A percentile compares a stretch with the other conserved stretches of the same genome.
Evolutionary conservation across 2,329 filamentous ascomycete genomes (phyloP).

Genomic region (Hypoxylon sp.): DNA sequence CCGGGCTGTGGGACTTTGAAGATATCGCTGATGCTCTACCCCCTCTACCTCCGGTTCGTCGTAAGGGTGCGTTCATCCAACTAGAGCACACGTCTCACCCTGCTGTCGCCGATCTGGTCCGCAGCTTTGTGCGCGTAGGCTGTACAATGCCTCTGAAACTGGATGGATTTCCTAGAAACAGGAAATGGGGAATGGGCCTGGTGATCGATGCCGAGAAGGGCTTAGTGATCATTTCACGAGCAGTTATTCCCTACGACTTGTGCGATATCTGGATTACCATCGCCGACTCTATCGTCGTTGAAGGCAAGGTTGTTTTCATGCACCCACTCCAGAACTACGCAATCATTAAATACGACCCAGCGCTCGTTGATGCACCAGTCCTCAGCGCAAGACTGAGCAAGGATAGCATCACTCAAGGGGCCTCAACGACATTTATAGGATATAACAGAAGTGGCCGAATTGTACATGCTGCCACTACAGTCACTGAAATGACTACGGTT

Average conservation of each 20-base stretch:
- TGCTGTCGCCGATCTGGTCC: conserved; percentile 91
- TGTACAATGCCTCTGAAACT: conserved; percentile 96
- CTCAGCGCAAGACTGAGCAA: conserved; percentile 87
- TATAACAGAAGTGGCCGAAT: conserved; percentile 96
- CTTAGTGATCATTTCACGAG: conserved; percentile 91
- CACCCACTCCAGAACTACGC: conserved; percentile 98
- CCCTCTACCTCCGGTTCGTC: conserved; percentile 77
- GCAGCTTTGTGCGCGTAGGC: conserved; percentile 93
- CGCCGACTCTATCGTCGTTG: conserved; percentile 94
- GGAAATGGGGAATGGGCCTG: conserved; percentile 94
- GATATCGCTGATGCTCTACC: conserved; percentile 87
- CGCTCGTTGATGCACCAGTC: conserved; percentile 92
- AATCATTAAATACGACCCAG: conserved; percentile 94
- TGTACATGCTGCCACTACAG: conserved; percentile 92
- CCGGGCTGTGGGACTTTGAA: conserved; percentile 94
- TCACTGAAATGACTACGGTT: conserved; percentile 97
- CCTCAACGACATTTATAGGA: conserved; percentile 96
- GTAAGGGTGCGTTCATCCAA: conserved; percentile 91
- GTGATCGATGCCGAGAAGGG: conserved; percentile 98
- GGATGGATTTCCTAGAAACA: conserved; percentile 95
- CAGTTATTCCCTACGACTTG: conserved; percentile 95
- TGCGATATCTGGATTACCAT: conserved; percentile 98
- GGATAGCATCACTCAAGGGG: conserved; percentile 89
- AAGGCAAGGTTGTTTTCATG: conserved; percentile 94
- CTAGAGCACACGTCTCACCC: conserved; percentile 90